A percentile compares a stretch with the other conserved stretches of the same genome.
Conservation (phyloP, 257 asterid genomes). For the Catharanthus roseus region DNA sequence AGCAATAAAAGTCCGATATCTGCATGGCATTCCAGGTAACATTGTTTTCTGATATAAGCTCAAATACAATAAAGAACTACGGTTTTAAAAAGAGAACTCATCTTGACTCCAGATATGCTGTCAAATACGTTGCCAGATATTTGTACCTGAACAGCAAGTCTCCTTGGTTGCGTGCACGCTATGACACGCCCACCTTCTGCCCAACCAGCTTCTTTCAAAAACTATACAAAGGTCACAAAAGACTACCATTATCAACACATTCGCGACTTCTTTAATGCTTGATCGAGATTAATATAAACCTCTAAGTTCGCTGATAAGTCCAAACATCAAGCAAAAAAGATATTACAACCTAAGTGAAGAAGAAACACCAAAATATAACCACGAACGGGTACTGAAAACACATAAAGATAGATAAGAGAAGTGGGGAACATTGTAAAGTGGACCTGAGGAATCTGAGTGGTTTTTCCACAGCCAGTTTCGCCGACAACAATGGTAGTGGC, state of each 20-base stretch:
- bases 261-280: background rate
- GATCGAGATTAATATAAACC: background rate
- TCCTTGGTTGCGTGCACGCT: slow-evolving; percentile 95
- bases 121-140: background rate
- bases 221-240: slow-evolving; percentile 37
- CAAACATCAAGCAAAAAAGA: background rate
- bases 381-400: no score
- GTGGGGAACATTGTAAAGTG: background rate
- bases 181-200: slow-evolving; percentile 88
- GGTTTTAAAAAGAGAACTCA: background rate
- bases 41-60: background rate
- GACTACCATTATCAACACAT: background rate
- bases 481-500: slow-evolving; percentile 89
- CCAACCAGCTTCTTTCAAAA: slow-evolving; percentile 92
- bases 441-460: slow-evolving; percentile 99
- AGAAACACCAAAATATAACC: background rate
- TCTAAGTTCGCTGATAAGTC: background rate
- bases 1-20: background rate
- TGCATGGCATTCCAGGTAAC: background rate
- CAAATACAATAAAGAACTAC: background rate
- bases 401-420: background rate
- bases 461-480: slow-evolving; percentile 96
- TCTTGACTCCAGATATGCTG: background rate
- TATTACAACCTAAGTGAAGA: background rate
- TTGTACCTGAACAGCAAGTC: slow-evolving; percentile 92